Percentiles rank a stretch among this genome's conserved stretches.
Conservation (phyloP, 371 early-diverging fungal genomes). For the Zychaea mexicana region DNA sequence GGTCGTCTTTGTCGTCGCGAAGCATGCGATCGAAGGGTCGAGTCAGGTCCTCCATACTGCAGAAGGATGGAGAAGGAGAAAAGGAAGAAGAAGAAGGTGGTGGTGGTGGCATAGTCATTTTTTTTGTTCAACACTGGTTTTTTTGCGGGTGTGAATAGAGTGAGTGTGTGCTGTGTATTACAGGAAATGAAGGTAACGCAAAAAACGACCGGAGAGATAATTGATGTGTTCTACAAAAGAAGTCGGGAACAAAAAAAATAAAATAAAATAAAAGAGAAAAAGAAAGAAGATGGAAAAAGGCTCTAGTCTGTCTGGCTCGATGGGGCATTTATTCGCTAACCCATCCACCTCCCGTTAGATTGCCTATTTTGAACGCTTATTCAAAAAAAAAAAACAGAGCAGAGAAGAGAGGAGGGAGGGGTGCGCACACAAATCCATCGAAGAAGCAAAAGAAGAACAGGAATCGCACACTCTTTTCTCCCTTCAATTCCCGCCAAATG, state of each 20-base stretch:
- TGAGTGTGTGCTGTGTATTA: no score
- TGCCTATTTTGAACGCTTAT: neutral
- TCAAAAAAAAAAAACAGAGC: neutral
- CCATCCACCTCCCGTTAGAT: neutral
- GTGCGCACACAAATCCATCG: neutral
- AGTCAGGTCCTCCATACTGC: conserved; percentile 8
- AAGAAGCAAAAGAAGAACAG: neutral
- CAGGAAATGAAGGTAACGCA: conserved; percentile 1
- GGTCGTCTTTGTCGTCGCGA: neutral
- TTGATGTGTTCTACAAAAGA: conserved; percentile 5
- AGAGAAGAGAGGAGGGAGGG: neutral
- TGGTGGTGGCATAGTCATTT: neutral
- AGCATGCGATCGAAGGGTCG: conserved; percentile 1
- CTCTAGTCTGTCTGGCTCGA: no score
- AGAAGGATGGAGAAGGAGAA: conserved; percentile 1
- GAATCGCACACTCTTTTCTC: neutral
- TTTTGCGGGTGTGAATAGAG: no score
- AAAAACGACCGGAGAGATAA: conserved; percentile 4
- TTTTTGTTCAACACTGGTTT: neutral
- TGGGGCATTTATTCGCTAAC: no score
- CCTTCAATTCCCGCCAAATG: conserved; percentile 10
- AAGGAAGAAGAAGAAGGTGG: neutral
- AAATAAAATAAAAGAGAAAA: neutral
- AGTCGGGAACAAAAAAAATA: conserved; percentile 5
- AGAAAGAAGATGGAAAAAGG: neutral